Evolutionary conservation across 305 asterid species (phyloP).

Genomic region (Plantago rigida): DNA sequence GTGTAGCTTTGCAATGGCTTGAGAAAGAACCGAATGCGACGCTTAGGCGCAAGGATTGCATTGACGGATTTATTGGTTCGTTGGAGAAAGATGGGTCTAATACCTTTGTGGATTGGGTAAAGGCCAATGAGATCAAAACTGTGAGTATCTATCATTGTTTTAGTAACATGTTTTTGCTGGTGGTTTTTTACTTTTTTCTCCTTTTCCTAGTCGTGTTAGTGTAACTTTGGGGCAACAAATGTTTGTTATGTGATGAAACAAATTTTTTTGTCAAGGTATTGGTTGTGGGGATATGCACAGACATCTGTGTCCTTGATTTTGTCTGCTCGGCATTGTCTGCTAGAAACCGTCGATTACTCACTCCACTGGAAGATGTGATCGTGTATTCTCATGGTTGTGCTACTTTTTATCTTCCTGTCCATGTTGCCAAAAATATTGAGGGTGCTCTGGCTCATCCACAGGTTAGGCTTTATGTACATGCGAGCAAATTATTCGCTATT

Average conservation of each 20-base stretch:
- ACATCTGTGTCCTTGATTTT: constrained; percentile 76
- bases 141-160: constrained; percentile 34
- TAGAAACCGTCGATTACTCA: constrained; percentile 55
- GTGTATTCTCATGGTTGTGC: constrained; percentile 82
- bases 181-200: background rate
- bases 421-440: constrained; percentile 45
- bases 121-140: constrained; percentile 53
- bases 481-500: background rate
- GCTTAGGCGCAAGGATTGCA: constrained; percentile 66
- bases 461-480: constrained; percentile 35
- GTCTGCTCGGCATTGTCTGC: constrained; percentile 68
- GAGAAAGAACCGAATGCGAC: constrained; percentile 72
- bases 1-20: constrained; percentile 67
- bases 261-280: constrained; percentile 40
- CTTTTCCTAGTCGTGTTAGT: background rate
- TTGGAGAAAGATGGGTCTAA: constrained; percentile 74
- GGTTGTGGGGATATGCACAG: constrained; percentile 88
- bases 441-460: constrained; percentile 83
- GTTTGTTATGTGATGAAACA: background rate
- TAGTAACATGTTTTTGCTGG: background rate
- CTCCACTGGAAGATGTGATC: constrained; percentile 59
- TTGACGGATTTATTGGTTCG: constrained; percentile 78
- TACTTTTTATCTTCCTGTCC: constrained; percentile 65
- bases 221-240: no score
- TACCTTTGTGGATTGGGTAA: constrained; percentile 74